Evolutionary conservation across 306 rosid species (phyloP).

Genomic region (Carpinus viminea): DNA sequence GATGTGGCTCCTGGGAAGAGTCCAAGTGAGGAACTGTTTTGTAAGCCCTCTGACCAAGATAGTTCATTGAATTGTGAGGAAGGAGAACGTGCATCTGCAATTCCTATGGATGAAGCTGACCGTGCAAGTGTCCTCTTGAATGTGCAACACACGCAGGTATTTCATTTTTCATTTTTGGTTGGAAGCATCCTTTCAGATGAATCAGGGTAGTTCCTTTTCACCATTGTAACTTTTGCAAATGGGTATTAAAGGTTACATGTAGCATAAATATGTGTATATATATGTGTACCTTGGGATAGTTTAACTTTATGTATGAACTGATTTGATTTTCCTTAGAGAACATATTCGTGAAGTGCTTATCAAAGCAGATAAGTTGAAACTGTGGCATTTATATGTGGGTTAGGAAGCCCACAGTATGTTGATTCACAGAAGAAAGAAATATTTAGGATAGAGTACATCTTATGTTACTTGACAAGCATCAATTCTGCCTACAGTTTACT

Average conservation of each 20-base stretch:
- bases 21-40: constrained; percentile 12
- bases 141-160: constrained; percentile 55
- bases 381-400: not conserved
- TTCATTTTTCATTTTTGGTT: not conserved
- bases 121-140: constrained; percentile 33
- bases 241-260: not conserved
- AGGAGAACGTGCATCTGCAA: constrained; percentile 30
- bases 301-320: not conserved
- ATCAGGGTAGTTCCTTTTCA: constrained; percentile 15
- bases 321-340: not conserved
- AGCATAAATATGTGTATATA: not conserved
- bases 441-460: not conserved
- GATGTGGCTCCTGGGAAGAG: constrained; percentile 6
- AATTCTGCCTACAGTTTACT: not conserved
- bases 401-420: not conserved
- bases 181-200: constrained; percentile 17
- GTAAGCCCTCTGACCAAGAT: constrained; percentile 23
- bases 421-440: not conserved
- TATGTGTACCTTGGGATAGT: not conserved
- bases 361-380: not conserved
- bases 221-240: not conserved
- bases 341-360: not conserved
- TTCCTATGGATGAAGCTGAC: constrained; percentile 40
- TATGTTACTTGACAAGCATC: constrained; percentile 3
- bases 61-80: constrained; percentile 37